Conservation (phyloP, 805 yeast genomes). For the Clavispora santaluciae region DNA sequence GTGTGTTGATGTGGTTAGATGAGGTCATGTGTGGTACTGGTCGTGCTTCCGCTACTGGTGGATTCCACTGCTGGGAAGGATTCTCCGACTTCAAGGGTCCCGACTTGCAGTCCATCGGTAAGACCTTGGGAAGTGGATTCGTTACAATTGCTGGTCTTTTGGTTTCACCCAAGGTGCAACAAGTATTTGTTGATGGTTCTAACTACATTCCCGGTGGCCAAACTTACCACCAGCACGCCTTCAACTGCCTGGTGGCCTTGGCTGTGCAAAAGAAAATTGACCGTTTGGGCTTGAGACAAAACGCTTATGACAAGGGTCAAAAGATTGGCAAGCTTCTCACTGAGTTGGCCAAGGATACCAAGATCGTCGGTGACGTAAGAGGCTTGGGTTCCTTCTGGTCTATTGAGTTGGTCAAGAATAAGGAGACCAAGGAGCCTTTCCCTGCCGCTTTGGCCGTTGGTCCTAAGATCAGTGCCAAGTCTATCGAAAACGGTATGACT, state of each 20-base stretch:
- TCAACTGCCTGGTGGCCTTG: constrained; percentile 14
- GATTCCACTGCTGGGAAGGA: constrained; percentile 45
- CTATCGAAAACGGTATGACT: constrained; percentile 42
- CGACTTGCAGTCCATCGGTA: constrained; percentile 14
- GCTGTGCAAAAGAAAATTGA: constrained; percentile 15
- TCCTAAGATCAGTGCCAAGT: constrained; percentile 27
- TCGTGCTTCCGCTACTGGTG: constrained; percentile 41
- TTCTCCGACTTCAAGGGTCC: constrained; percentile 22
- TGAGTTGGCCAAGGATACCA: constrained; percentile 6
- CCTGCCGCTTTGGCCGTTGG: constrained; percentile 33
- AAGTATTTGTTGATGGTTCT: constrained; percentile 10
- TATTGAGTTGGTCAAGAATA: constrained; percentile 52
- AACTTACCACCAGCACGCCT: constrained; percentile 15
- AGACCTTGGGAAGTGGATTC: constrained; percentile 14
- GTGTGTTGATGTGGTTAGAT: constrained; percentile 45
- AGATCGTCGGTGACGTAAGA: constrained; percentile 51
- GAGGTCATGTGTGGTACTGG: constrained; percentile 60
- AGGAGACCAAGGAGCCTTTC: constrained; percentile 46
- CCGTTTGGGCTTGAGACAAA: constrained; percentile 11
- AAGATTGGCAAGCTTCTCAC: constrained; percentile 6
- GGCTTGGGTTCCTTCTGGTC: constrained; percentile 62
- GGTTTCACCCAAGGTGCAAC: constrained; percentile 13
- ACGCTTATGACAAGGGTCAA: constrained; percentile 11
- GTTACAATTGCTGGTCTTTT: constrained; percentile 15
- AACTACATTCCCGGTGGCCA: constrained; percentile 13